Base-by-base conservation (phyloP, 2,329 filamentous ascomycete species). In the Emericellopsis atlantica region DNA sequence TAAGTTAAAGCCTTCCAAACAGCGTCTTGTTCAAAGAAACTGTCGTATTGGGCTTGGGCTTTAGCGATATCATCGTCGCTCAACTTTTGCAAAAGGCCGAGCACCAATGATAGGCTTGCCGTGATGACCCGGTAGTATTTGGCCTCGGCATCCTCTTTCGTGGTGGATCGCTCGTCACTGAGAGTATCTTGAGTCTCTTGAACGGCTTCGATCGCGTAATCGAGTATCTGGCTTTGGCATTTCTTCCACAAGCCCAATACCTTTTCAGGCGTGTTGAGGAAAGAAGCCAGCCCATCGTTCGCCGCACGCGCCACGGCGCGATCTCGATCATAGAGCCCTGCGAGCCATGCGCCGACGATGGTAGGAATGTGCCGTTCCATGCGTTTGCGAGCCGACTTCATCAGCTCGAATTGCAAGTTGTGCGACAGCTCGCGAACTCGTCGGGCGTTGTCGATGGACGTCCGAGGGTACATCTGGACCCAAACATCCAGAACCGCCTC, bases 361-460 rank as follows among this genome's bases (percentile, higher is more conserved):
- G 74, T 79, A 11, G 86, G 79, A 46, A 98, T 70, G 50, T 82
- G 72, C 47, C 76, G 84, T 46, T 86, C 87, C 63, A 95, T 85
- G 45, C 88, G 78, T 67, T 92, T 94, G 38, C 87, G 83, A 5
- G 72, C 70, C 4, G 74, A 75, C 48, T 70, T 72, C 52, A 79
- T 62, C 11, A 81, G 60, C 48, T 74, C 70, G 47, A 69, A 64
- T 52, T 93, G 88, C 21, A 94, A 58, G 10, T 63, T 69, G 56
- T 96, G 90, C 15, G 89, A 77, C 35, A 92, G 74, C 59, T 95
- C 89, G 47, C 92, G 85, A 29, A 95, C 90, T 44, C 84, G 77
- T 38, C 88, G 82, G 37, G 84, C 80, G 56, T 84, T 86, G 58
- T 96, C 90, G 62, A 96, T 93, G 15, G 90, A 92, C 31, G 81